phyloP scores from a whole-genome alignment of 257 asterid genomes.

The Hygrophila difformis region DNA sequence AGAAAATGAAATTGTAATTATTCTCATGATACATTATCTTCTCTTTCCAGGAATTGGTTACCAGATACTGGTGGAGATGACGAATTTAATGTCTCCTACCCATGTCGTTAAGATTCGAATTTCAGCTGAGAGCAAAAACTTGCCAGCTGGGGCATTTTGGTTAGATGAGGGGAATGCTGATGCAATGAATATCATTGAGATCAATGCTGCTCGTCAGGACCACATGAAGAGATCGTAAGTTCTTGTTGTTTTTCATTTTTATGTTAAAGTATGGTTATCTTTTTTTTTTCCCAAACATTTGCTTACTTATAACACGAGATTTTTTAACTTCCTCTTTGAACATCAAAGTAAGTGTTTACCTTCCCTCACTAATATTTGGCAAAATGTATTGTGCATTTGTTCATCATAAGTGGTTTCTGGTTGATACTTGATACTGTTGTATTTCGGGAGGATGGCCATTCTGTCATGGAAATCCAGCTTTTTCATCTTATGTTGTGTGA shows the following conservation, averaged over 20 bases:
- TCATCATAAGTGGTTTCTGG: no score
- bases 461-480: no score
- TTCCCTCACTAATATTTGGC: not conserved
- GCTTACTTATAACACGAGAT: constrained; percentile 5
- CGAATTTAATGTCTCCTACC: constrained; percentile 62
- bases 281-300: not conserved
- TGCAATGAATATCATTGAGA: constrained; percentile 43
- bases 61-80: constrained; percentile 71
- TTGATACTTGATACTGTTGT: constrained; percentile 1
- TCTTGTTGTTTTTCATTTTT: constrained; percentile 14
- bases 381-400: no score
- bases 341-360: constrained; percentile 1
- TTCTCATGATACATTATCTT: constrained; percentile 16
- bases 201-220: constrained; percentile 73
- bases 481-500: no score
- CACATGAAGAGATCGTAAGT: constrained; percentile 65
- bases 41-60: constrained; percentile 69
- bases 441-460: no score
- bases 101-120: constrained; percentile 75
- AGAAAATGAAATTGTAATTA: not conserved
- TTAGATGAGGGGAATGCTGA: constrained; percentile 34
- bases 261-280: constrained; percentile 4
- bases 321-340: constrained; percentile 4
- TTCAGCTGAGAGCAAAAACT: constrained; percentile 54
- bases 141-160: constrained; percentile 91